Conservation (phyloP, 1,139 yeast species). For the Hyphopichia buzzinii region DNA sequence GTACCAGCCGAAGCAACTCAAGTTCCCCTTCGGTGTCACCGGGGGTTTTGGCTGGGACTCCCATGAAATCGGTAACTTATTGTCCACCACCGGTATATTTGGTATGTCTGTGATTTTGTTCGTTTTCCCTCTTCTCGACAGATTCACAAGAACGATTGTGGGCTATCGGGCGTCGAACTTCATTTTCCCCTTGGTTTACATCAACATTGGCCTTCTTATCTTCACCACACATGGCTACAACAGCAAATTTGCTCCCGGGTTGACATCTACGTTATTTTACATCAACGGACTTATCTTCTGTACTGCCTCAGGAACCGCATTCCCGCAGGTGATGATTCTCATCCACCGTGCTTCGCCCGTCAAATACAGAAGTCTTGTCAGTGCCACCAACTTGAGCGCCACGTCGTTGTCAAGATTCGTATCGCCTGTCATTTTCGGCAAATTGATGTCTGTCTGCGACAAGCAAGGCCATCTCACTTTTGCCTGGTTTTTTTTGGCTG, state of each 20-base stretch:
- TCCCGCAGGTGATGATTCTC: constrained; percentile 21
- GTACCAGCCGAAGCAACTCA: constrained; percentile 28
- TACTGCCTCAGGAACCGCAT: constrained; percentile 1
- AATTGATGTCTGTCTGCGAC: constrained; percentile 49
- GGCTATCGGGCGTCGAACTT: constrained; percentile 42
- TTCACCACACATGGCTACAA: constrained; percentile 38
- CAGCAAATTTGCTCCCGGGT: constrained; percentile 20
- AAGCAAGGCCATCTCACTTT: constrained; percentile 40
- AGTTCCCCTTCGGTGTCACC: constrained; percentile 32
- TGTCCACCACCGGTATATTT: constrained; percentile 55
- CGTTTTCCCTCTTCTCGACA: constrained; percentile 55
- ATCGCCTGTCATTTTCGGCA: constrained; percentile 64
- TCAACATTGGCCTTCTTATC: constrained; percentile 49
- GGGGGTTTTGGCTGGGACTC: constrained; percentile 38
- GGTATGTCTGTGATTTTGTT: constrained; percentile 54
- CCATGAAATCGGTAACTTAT: constrained; percentile 51
- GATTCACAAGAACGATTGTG: constrained; percentile 43
- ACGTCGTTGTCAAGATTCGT: constrained; percentile 55
- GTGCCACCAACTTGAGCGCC: constrained; percentile 48
- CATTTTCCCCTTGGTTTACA: constrained; percentile 48
- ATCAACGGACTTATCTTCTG: constrained; percentile 26
- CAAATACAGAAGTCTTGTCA: constrained; percentile 48
- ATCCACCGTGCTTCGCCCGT: constrained; percentile 49
- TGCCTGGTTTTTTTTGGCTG: constrained; percentile 49
- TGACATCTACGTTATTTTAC: constrained; percentile 23